Percentiles rank a stretch among this genome's conserved stretches.
phyloP scores from a whole-genome alignment of 495 filamentous ascomycete genomes.

The Immersiella caudata region DNA sequence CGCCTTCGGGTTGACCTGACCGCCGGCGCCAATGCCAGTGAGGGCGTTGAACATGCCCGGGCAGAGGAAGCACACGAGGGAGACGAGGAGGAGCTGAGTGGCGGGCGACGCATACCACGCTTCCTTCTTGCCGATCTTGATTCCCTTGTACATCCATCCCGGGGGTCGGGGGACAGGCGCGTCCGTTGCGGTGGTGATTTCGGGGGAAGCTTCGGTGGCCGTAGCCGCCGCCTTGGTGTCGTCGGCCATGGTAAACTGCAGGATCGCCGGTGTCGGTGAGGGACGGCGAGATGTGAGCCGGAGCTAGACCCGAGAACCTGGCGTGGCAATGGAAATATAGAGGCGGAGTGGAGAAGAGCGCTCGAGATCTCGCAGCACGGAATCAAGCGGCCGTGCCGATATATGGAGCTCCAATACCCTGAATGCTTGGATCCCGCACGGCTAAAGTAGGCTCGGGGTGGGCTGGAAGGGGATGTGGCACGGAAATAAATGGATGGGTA shows the following conservation, averaged over 20 bases:
- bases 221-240: constrained; percentile 19
- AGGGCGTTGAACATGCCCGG: constrained; percentile 86
- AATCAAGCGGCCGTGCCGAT: constrained; percentile 7
- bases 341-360: constrained; percentile 6
- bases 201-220: not conserved
- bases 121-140: constrained; percentile 57
- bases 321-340: not conserved
- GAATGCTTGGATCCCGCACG: constrained; percentile 13
- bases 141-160: constrained; percentile 71
- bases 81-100: constrained; percentile 72
- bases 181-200: not conserved
- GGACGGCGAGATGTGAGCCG: not conserved
- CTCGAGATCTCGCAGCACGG: constrained; percentile 5
- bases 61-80: constrained; percentile 87
- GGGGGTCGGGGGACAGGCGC: constrained; percentile 34
- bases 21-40: constrained; percentile 73
- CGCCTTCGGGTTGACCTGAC: constrained; percentile 63
- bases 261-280: not conserved
- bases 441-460: constrained; percentile 16
- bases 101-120: constrained; percentile 78
- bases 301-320: not conserved
- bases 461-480: constrained; percentile 1
- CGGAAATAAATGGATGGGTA: constrained; percentile 11
- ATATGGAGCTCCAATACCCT: constrained; percentile 11
- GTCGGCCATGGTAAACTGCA: constrained; percentile 19